Conservation (phyloP, 768 basidiomycete species). For the Hericium erinaceus region DNA sequence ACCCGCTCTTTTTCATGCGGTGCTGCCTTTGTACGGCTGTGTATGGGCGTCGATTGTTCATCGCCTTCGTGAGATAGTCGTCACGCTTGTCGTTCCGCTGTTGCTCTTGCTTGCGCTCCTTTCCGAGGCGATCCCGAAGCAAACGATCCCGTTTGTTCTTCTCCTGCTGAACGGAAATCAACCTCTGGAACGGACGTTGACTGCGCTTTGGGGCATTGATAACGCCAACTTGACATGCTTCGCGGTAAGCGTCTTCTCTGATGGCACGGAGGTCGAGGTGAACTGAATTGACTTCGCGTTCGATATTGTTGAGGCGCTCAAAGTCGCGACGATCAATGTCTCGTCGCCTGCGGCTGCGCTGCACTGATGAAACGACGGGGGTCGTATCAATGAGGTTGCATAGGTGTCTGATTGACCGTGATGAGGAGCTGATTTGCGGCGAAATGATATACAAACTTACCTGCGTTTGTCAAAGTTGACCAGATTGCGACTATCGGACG, state of each 20-base stretch:
- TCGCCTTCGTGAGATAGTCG: conserved; percentile 65
- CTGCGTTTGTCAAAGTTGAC: conserved; percentile 81
- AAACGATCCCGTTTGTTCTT: conserved; percentile 73
- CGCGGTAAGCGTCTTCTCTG: conserved; percentile 66
- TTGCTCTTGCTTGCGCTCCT: conserved; percentile 73
- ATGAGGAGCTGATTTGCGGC: neutral
- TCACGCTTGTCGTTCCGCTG: conserved; percentile 63
- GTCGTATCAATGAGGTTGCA: conserved; percentile 52
- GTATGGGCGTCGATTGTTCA: conserved; percentile 47
- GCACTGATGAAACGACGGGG: conserved; percentile 33
- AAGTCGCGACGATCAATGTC: conserved; percentile 59
- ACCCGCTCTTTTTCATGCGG: conserved; percentile 85
- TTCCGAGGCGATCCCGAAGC: conserved; percentile 57
- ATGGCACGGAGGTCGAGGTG: conserved; percentile 67
- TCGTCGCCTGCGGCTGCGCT: conserved; percentile 39
- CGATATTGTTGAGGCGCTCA: conserved; percentile 68
- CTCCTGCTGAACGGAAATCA: conserved; percentile 62
- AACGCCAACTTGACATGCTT: conserved; percentile 40
- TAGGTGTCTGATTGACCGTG: conserved; percentile 42
- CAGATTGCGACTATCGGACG: conserved; percentile 42
- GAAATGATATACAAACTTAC: conserved; percentile 26
- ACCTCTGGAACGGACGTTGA: conserved; percentile 56
- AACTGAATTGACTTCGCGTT: conserved; percentile 50
- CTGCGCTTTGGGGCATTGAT: conserved; percentile 43
- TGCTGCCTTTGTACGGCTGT: conserved; percentile 56